These are phyloP conservation scores for Epichloe aotearoae DNA, from an alignment of 2,329 filamentous ascomycete species.

Conservation along the genomic window DNA sequence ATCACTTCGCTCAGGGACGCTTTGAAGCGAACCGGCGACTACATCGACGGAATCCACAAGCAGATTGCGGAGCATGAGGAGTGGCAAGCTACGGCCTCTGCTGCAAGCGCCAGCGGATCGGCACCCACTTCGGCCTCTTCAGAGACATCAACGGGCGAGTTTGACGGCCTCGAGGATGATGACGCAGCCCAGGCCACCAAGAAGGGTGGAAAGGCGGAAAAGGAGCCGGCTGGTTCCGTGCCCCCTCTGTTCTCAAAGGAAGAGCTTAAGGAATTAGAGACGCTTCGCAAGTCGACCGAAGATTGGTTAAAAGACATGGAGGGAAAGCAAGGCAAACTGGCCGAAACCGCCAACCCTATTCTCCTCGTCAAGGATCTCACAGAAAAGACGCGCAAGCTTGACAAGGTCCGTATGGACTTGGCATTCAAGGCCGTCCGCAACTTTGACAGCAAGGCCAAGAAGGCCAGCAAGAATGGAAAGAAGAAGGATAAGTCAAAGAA, in stretches of 20 bases:
- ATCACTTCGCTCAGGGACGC: slow-evolving; percentile 54
- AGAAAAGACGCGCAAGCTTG: slow-evolving; percentile 55
- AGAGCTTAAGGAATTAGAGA: slow-evolving; percentile 55
- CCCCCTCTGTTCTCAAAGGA: slow-evolving; percentile 58
- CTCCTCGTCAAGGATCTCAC: slow-evolving; percentile 61
- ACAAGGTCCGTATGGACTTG: slow-evolving; percentile 55
- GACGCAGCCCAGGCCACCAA: slow-evolving; percentile 23
- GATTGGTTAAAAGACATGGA: slow-evolving; percentile 67
- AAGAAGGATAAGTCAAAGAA: slow-evolving; percentile 24
- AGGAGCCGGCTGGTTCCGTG: slow-evolving; percentile 34
- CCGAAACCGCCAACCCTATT: slow-evolving; percentile 58
- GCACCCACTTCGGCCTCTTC: slow-evolving; percentile 34
- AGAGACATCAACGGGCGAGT: slow-evolving; percentile 38
- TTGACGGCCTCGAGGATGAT: slow-evolving; percentile 72
- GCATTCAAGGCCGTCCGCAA: slow-evolving; percentile 53
- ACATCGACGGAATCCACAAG: slow-evolving; percentile 55
- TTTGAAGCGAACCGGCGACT: slow-evolving; percentile 57
- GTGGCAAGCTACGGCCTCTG: slow-evolving; percentile 36
- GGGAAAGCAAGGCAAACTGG: slow-evolving; percentile 56
- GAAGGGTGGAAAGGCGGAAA: slow-evolving; percentile 30
- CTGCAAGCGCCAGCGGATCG: slow-evolving; percentile 25
- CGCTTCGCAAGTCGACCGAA: slow-evolving; percentile 46
- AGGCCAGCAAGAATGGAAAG: slow-evolving; percentile 20
- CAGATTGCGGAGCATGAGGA: slow-evolving; percentile 57
- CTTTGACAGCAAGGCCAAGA: slow-evolving; percentile 27